phyloP scores from a whole-genome alignment of 495 filamentous ascomycete genomes.

The Penicillium crystallinum region DNA sequence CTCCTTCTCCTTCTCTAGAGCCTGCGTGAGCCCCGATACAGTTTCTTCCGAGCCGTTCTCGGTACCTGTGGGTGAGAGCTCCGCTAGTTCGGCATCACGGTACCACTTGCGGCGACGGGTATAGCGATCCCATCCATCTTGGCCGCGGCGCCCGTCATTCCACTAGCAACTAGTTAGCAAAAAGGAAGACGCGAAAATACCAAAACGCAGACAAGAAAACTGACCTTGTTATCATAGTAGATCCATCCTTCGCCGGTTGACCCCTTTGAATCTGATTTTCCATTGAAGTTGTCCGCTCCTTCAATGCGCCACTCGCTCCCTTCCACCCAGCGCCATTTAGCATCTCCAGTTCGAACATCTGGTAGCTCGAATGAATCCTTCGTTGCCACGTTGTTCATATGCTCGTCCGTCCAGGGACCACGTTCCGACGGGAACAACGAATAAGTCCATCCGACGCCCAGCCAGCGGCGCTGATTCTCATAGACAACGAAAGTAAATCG shows the following conservation, averaged over 20 bases:
- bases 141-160: conserved; percentile 82
- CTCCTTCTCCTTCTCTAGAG: conserved; percentile 23
- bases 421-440: conserved; percentile 86
- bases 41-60: conserved; percentile 26
- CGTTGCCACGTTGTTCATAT: conserved; percentile 71
- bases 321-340: conserved; percentile 85
- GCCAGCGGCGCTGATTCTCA: conserved; percentile 94
- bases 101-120: conserved; percentile 94
- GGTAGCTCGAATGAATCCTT: conserved; percentile 84
- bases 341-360: conserved; percentile 73
- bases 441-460: conserved; percentile 91
- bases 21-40: conserved; percentile 30
- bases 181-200: background rate
- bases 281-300: conserved; percentile 52
- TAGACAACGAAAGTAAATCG: conserved; percentile 94
- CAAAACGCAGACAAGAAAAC: background rate
- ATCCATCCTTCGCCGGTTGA: conserved; percentile 80
- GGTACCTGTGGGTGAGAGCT: conserved; percentile 45
- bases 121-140: conserved; percentile 93
- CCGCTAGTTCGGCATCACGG: conserved; percentile 91
- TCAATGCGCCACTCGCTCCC: conserved; percentile 85
- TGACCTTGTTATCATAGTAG: conserved; percentile 96
- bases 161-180: conserved; percentile 50
- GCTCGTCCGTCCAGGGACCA: conserved; percentile 90
- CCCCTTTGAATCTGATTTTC: conserved; percentile 29